phyloP scores from a whole-genome alignment of 345 rosid species.

The Eucalyptus sp. region DNA sequence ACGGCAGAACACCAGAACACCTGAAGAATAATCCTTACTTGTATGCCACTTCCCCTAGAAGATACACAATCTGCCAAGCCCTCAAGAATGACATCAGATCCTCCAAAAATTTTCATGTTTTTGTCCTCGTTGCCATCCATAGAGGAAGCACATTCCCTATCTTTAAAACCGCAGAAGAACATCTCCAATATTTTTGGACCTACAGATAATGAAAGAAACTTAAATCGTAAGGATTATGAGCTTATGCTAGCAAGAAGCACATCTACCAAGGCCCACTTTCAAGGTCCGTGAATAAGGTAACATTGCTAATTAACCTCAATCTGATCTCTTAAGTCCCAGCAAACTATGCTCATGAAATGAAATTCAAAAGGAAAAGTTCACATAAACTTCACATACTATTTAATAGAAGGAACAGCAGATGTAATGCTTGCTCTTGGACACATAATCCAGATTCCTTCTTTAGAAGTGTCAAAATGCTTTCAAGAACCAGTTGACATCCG shows the following conservation, averaged over 20 bases:
- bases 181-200: slow-evolving; percentile 52
- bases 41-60: slow-evolving; percentile 24
- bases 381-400: slow-evolving; percentile 41
- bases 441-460: slow-evolving; percentile 38
- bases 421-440: slow-evolving; percentile 63
- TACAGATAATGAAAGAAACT: slow-evolving; percentile 8
- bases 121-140: slow-evolving; percentile 7
- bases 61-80: slow-evolving; percentile 68
- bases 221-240: background rate
- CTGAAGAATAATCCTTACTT: slow-evolving; percentile 13
- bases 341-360: background rate
- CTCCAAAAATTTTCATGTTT: slow-evolving; percentile 1
- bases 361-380: background rate
- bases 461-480: slow-evolving; percentile 39
- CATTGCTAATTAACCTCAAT: background rate
- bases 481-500: slow-evolving; percentile 29
- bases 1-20: background rate
- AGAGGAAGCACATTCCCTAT: slow-evolving; percentile 12
- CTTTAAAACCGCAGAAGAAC: slow-evolving; percentile 36
- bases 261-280: background rate
- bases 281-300: background rate
- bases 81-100: slow-evolving; percentile 30
- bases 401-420: slow-evolving; percentile 45
- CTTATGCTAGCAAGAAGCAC: background rate
- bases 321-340: background rate